phyloP scores from a whole-genome alignment of 257 asterid genomes.

The Cruciata laevipes region DNA sequence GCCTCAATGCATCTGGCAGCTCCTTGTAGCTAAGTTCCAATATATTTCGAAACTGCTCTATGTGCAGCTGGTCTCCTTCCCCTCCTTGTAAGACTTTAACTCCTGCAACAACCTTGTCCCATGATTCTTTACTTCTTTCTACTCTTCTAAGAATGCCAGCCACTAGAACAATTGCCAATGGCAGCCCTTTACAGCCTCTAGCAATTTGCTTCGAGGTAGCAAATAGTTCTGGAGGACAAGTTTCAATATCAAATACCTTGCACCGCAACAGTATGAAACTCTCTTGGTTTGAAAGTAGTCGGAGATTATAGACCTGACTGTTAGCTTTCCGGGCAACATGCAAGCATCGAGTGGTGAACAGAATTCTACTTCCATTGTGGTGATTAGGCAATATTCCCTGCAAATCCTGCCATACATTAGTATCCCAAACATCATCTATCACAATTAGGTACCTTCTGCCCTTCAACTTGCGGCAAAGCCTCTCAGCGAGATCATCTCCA shows the following conservation, averaged over 20 bases:
- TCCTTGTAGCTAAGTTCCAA: slow-evolving; percentile 6
- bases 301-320: not conserved
- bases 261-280: not conserved
- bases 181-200: not conserved
- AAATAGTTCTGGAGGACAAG: too few species aligned
- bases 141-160: slow-evolving; percentile 1
- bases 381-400: not conserved
- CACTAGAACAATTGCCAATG: not conserved
- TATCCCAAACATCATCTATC: not conserved
- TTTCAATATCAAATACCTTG: not conserved
- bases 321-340: not conserved
- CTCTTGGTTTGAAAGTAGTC: not conserved
- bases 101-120: not conserved
- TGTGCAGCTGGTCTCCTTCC: not conserved
- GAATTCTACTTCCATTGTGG: not conserved
- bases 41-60: not conserved
- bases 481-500: not conserved
- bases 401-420: not conserved
- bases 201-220: not conserved
- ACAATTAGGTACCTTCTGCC: not conserved
- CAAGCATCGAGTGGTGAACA: not conserved
- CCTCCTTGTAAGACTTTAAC: not conserved
- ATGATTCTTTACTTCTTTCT: not conserved
- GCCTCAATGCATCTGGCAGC: not conserved
- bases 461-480: not conserved